Evolutionary conservation across 2,329 filamentous ascomycete genomes (phyloP), one percentile per base, ranked within the genome.

Genomic region (Myriosclerotinia curreyana): DNA sequence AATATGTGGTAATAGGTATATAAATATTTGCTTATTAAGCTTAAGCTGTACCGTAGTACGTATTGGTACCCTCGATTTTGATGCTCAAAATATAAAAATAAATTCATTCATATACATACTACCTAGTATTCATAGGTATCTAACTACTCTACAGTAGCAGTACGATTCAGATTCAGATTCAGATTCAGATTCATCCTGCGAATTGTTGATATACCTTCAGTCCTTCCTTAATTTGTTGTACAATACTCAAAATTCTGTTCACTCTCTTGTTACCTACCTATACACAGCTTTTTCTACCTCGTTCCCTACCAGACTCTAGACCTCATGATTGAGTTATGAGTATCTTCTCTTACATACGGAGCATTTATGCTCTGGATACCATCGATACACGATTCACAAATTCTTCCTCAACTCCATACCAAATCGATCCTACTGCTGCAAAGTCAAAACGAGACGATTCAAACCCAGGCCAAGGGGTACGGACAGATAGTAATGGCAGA

Each of bases 371-470:
- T 68, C 81, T 86, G 66, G 83, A 88, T 71, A 89, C 86, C 28
- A 82, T 90, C 69, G 88, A 91, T 76, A 88, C 86, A 62, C 84
- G 88, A 67, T 87, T 96, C 76, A 88, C 87, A 36, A 88, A 83
- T 60, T 82, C 91, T 14, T 86, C 92, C 40, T 84, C 82, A 34
- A 86, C 86, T 28, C 85, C 92, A 44, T 87, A 89, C 75, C 82
- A 82, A 72, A 67, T 75, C 66, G 79, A 83, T 67, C 72, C 78
- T 36, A 70, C 71, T 64, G 71, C 76, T 49, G 51, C 58, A 15
- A 46, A 40, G 36, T 42, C 58, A 5, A 74, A 74, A 64, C 67
- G 70, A 64, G 70, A 73, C 61, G 70, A 70, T 64, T 71, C 69
- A 42, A 64, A 69, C 56, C 68, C 67, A 56, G 70, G 69, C 56